Evolutionary conservation across 257 asterid species (phyloP).

Genomic region (Gynochthodes officinalis): DNA sequence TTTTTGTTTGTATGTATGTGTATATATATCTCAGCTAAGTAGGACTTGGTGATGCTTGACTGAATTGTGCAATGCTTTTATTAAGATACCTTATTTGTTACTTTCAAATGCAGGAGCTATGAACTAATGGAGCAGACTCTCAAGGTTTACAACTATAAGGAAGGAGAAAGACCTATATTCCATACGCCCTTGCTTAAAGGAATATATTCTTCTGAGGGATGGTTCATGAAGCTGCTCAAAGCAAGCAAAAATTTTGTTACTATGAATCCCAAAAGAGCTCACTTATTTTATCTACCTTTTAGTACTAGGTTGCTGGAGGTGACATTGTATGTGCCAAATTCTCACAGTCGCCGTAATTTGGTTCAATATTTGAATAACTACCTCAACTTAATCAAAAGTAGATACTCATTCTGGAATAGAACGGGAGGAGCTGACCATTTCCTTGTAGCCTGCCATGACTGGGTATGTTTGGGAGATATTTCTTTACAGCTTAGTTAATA

Average conservation of each 20-base stretch:
- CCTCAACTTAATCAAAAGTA: slow-evolving; percentile 38
- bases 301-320: slow-evolving; percentile 47
- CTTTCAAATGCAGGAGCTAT: slow-evolving; percentile 39
- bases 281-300: slow-evolving; percentile 53
- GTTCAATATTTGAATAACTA: slow-evolving; percentile 31
- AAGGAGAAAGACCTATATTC: slow-evolving; percentile 40
- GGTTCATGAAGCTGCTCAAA: slow-evolving; percentile 55
- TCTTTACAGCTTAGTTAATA: background rate
- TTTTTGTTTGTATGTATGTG: too few species aligned
- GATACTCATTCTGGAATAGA: slow-evolving; percentile 57
- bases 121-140: slow-evolving; percentile 34
- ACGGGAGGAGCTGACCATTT: slow-evolving; percentile 73
- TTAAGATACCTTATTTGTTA: background rate
- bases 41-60: too few species aligned
- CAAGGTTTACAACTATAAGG: slow-evolving; percentile 32
- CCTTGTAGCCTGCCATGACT: slow-evolving; percentile 62
- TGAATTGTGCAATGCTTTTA: background rate
- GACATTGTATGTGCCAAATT: slow-evolving; percentile 43
- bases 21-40: too few species aligned
- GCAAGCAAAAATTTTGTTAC: slow-evolving; percentile 37
- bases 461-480: slow-evolving; percentile 33
- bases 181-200: slow-evolving; percentile 47
- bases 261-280: slow-evolving; percentile 39
- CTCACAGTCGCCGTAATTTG: slow-evolving; percentile 39
- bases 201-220: slow-evolving; percentile 63